Evolutionary conservation across 257 asterid genomes (phyloP).

Genomic region (Gentiana dahurica): DNA sequence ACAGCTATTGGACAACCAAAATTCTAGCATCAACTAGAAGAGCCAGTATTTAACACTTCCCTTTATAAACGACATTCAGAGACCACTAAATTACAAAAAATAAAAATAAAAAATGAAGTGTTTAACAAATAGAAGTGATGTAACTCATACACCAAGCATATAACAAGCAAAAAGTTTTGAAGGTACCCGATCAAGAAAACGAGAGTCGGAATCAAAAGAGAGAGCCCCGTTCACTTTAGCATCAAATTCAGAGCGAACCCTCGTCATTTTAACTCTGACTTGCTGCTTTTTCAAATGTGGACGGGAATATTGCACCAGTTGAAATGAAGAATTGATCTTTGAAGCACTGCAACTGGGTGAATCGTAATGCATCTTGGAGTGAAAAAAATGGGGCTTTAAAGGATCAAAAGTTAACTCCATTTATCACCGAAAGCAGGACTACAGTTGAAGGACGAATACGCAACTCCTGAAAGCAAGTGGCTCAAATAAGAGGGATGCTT

Average conservation of each 20-base stretch:
- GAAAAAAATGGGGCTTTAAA: constrained; percentile 21
- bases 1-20: no score
- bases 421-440: neutral
- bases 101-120: neutral
- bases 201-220: constrained; percentile 74
- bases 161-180: neutral
- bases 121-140: neutral
- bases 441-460: no score
- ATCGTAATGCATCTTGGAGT: constrained; percentile 18
- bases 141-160: neutral
- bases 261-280: constrained; percentile 18
- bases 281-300: constrained; percentile 12
- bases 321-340: constrained; percentile 19
- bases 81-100: no score
- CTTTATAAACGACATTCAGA: no score
- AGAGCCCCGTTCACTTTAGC: constrained; percentile 58
- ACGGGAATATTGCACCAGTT: constrained; percentile 20
- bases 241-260: constrained; percentile 76
- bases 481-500: no score
- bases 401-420: constrained; percentile 48
- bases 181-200: constrained; percentile 77
- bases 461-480: no score
- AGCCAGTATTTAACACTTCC: no score
- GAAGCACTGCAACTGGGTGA: constrained; percentile 6
- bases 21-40: no score